Conservation (phyloP, 78 protist genomes). For the Protostelium mycophagum region DNA sequence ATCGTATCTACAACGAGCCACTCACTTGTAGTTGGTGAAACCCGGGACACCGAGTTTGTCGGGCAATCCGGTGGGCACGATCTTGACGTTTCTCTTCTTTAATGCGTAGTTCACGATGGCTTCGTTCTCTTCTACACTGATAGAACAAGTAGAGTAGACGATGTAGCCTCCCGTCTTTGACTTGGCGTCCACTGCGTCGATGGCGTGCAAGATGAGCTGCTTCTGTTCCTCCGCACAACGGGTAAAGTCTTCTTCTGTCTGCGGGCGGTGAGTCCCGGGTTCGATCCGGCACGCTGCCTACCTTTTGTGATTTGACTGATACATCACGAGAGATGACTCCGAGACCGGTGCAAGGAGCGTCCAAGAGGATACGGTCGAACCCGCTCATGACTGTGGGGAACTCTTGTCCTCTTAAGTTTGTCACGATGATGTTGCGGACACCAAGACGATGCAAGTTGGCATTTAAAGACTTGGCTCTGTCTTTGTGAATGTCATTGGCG, state of each 20-base stretch:
- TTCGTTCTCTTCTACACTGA: slow-evolving; percentile 96
- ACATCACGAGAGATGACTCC: slow-evolving; percentile 97
- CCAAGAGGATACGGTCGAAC: slow-evolving; percentile 97
- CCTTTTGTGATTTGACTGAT: slow-evolving; percentile 72
- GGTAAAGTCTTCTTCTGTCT: slow-evolving; percentile 81
- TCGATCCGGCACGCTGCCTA: not conserved
- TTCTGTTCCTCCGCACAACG: slow-evolving; percentile 84
- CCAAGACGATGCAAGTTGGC: slow-evolving; percentile 87
- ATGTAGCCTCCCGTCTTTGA: slow-evolving; percentile 87
- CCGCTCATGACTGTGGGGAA: slow-evolving; percentile 66
- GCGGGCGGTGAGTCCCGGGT: slow-evolving; percentile 25
- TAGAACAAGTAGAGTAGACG: slow-evolving; percentile 89
- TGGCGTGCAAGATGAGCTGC: slow-evolving; percentile 94
- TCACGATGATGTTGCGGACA: slow-evolving; percentile 67
- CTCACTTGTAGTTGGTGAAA: slow-evolving; percentile 46
- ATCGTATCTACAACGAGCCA: not conserved
- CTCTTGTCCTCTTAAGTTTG: slow-evolving; percentile 92
- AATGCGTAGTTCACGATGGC: slow-evolving; percentile 94
- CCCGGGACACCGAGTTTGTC: slow-evolving; percentile 93
- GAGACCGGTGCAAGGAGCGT: slow-evolving; percentile 99
- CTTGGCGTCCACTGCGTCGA: slow-evolving; percentile 87
- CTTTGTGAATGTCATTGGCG: slow-evolving; percentile 93
- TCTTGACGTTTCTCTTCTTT: slow-evolving; percentile 70
- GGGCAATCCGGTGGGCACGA: slow-evolving; percentile 83
- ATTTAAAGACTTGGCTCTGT: slow-evolving; percentile 75